Base-by-base conservation (phyloP, 768 basidiomycete genomes). In the Daedaleopsis nitida region DNA sequence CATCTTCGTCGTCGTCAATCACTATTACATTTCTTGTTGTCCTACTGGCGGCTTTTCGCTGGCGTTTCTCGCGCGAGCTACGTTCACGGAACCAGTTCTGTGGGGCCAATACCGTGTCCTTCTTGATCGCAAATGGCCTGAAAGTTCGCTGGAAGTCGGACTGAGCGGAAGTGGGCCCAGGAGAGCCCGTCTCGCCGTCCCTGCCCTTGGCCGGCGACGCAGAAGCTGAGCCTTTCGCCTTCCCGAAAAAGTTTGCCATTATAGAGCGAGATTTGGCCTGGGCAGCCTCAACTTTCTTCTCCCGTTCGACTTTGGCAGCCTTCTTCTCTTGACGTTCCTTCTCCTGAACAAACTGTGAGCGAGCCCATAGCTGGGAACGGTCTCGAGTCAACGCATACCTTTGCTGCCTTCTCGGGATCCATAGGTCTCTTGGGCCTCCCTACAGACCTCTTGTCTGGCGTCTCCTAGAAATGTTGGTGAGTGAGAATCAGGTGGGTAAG, bases 211-310 rank as follows among this genome's bases (percentile, higher is more conserved):
- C 69, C 16, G 73, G 62, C 37, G 74, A 62, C 19, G 68, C 63
- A 38, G 62, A 44, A 3, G 65, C 56, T 5, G 64, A 63, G 14
- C 74, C 47, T 65, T 83, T 85, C 10, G 83, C 72, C 69, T 91
- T 92, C 34, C 81, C 78, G 72, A 95, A 92, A 77, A 94, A 95
- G 69, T 76, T 89, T 0, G 84, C 81, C 86, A 96, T 86, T 13
- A 92, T 74, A 9, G 86, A 87, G 34, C 86, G 83, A 5, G 92
- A 91, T 73, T 85, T 92, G 56, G 84, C 82, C 54, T 88, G 84
- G 3, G 84, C 83, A 65, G 89, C 86, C 59, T 85, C 84, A 62
- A 83, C 83, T 71, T 85, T 91, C 76, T 83, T 86, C 66, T 89
- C 87, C 69, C 83, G 87, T 68, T 91, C 89, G 3, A 76, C 80